These are phyloP conservation scores for Amphibolis antarctica DNA, from an alignment of 106 monocot genomes.

Conservation along the genomic window DNA sequence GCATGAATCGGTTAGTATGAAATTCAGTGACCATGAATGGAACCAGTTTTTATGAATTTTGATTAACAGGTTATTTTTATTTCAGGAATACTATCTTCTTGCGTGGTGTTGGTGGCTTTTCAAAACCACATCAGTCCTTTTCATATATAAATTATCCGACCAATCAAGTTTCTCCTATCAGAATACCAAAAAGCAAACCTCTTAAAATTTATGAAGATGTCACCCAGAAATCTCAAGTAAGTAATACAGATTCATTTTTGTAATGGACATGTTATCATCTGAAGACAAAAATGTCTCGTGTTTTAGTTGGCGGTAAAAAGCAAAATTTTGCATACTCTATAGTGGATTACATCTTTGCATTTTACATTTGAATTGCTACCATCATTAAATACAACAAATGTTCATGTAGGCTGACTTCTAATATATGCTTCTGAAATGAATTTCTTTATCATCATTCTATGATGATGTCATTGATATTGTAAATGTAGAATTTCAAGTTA, in stretches of 20 bases:
- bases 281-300: too few relatives aligned
- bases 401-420: too few relatives aligned
- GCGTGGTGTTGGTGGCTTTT: conserved; percentile 94
- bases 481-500: too few relatives aligned
- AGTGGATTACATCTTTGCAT: too few relatives aligned
- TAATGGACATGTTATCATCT: not conserved
- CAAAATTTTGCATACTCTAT: too few relatives aligned
- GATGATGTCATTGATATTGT: too few relatives aligned
- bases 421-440: too few relatives aligned
- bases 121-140: conserved; percentile 52
- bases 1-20: conserved; percentile 67
- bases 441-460: too few relatives aligned
- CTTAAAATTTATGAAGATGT: conserved; percentile 57
- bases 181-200: conserved; percentile 55
- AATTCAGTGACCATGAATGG: not conserved
- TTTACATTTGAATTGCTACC: too few relatives aligned
- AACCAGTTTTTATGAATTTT: not conserved
- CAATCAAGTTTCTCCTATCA: conserved; percentile 49
- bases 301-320: too few relatives aligned
- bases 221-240: conserved; percentile 63
- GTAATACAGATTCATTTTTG: not conserved
- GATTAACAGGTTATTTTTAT: not conserved
- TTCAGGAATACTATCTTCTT: conserved; percentile 77
- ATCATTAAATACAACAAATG: too few relatives aligned
- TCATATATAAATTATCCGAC: conserved; percentile 66